phyloP scores from a whole-genome alignment of 345 rosid species.

The Dimocarpus longan region DNA sequence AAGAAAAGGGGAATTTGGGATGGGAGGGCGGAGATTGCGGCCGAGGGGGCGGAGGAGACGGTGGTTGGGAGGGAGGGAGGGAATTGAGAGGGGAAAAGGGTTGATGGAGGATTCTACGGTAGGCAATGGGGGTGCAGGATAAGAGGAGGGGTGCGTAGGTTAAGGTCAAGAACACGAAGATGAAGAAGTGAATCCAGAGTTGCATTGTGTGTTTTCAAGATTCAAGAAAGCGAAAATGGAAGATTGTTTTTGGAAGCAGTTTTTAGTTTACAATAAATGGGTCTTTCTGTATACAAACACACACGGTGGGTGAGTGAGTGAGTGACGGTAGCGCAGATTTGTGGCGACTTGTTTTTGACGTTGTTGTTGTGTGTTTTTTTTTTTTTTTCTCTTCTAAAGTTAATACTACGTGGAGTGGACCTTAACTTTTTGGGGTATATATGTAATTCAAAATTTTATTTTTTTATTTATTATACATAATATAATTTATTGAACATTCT shows the following conservation, averaged over 20 bases:
- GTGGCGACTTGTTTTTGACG: not conserved
- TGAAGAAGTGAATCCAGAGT: conserved; percentile 10
- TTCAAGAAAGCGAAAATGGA: too few relatives aligned
- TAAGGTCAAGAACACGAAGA: conserved; percentile 25
- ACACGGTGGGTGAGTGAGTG: too few relatives aligned
- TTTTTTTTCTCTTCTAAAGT: not conserved
- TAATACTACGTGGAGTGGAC: too few relatives aligned
- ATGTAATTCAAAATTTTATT: too few relatives aligned
- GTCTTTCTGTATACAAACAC: not conserved
- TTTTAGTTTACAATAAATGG: too few relatives aligned
- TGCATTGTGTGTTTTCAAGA: conserved; percentile 46
- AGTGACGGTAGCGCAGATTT: conserved; percentile 17
- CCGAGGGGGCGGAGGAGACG: conserved; percentile 46
- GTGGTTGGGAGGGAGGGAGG: conserved; percentile 48
- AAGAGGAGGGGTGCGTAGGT: conserved; percentile 8
- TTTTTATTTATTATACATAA: too few relatives aligned
- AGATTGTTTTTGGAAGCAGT: too few relatives aligned
- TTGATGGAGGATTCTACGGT: conserved; percentile 79
- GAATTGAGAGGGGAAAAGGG: conserved; percentile 61
- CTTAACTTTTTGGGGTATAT: too few relatives aligned
- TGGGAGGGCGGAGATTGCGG: conserved; percentile 31
- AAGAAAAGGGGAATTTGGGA: conserved; percentile 57
- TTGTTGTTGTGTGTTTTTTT: not conserved
- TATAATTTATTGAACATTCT: too few relatives aligned
- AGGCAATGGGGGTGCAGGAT: conserved; percentile 19